These are phyloP conservation scores for Hygrophila difformis DNA, from an alignment of 257 asterid genomes.

Conservation along the genomic window DNA sequence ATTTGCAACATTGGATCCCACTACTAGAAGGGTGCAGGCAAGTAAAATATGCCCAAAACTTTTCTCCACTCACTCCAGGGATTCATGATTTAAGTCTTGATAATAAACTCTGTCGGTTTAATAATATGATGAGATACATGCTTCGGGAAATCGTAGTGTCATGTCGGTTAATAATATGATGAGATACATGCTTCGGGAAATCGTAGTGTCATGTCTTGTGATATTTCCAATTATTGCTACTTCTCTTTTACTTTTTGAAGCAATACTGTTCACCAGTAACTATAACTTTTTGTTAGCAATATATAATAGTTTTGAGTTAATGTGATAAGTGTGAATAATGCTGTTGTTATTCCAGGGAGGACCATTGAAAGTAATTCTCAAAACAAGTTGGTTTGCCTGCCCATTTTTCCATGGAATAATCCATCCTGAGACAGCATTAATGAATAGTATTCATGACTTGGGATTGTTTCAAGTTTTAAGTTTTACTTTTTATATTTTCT, in stretches of 20 bases:
- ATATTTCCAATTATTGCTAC: background rate
- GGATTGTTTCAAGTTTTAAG: background rate
- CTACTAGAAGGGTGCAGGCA: slow-evolving; percentile 95
- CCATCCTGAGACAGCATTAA: background rate
- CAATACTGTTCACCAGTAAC: too few species aligned
- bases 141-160: slow-evolving; percentile 2
- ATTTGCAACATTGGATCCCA: slow-evolving; percentile 98
- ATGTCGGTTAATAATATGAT: background rate
- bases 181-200: background rate
- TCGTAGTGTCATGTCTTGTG: background rate
- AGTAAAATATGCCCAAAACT: slow-evolving; percentile 20
- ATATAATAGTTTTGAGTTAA: too few species aligned
- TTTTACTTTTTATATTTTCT: background rate
- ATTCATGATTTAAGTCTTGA: slow-evolving; percentile 7
- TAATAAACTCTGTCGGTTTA: background rate
- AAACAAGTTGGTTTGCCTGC: slow-evolving; percentile 8
- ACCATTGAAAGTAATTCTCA: background rate
- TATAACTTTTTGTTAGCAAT: too few species aligned
- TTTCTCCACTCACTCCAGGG: slow-evolving; percentile 5
- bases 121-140: background rate
- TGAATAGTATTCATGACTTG: background rate
- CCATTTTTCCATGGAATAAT: background rate
- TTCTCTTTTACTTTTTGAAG: background rate
- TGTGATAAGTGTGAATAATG: background rate
- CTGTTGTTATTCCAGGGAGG: slow-evolving; percentile 2